Conservation (phyloP, 2,329 filamentous ascomycete species). For the Trichoderma sp. region DNA sequence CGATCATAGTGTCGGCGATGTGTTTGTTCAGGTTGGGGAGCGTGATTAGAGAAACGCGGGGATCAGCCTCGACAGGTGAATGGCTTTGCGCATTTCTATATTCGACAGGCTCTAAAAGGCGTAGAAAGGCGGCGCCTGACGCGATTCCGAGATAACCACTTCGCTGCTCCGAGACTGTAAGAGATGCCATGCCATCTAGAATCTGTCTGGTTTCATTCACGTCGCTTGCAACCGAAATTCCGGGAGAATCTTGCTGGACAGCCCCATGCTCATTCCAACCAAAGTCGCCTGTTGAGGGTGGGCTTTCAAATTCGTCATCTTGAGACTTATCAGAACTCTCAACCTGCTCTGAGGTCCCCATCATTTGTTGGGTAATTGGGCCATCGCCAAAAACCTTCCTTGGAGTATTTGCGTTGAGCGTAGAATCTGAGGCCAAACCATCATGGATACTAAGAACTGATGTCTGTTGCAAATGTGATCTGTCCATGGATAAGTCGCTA, state of each 20-base stretch:
- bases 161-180: constrained; percentile 36
- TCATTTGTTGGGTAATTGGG: background rate
- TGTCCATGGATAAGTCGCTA: background rate
- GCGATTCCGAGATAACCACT: constrained; percentile 46
- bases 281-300: constrained; percentile 35
- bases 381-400: background rate
- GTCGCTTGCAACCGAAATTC: constrained; percentile 14
- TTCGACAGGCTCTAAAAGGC: constrained; percentile 34
- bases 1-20: constrained; percentile 35
- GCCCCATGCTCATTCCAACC: constrained; percentile 38
- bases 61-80: constrained; percentile 11
- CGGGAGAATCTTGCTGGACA: constrained; percentile 24
- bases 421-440: background rate
- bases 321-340: background rate
- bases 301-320: constrained; percentile 28
- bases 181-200: constrained; percentile 39
- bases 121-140: constrained; percentile 44
- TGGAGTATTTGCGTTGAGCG: background rate
- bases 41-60: constrained; percentile 20
- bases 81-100: constrained; percentile 25
- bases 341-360: background rate
- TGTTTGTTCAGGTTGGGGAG: constrained; percentile 35
- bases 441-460: background rate
- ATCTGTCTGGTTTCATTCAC: constrained; percentile 29
- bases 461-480: background rate